Evolutionary conservation across 345 rosid species (phyloP), one percentile per base, ranked within the genome.

Genomic region (Orychophragmus violaceus): DNA sequence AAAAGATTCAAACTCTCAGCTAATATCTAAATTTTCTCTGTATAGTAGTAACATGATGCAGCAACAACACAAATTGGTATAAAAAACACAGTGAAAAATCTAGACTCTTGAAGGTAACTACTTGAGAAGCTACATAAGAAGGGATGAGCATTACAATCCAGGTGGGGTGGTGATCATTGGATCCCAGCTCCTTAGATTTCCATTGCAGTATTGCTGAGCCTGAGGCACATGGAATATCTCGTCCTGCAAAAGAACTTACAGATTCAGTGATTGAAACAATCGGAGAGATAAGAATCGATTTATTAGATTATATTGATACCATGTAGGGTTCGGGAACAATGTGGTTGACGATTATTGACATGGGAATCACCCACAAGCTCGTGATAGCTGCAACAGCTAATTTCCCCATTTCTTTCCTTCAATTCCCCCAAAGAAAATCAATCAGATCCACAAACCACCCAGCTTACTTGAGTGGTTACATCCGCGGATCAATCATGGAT

Each of bases 161-260:
- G 99, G 97, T 28, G 97, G 97, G 21, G 96, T 94, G 46, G 99
- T 94, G 72, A 90, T 94, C 99, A 87, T 94, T 64, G 97, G 99
- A 75, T 94, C 91, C 97, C 99, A 94, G 61, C 88, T 94, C 71
- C 66, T 80, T 64, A 94, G 84, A 76, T 88, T 68, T 3, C 91
- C 93, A 44, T 74, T 79, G 76, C 97, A 90, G 71, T 88, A 94
- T 61, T 82, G 79, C 71, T 87, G 95, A 78, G 85, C 93, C 55
- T 90, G 99, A 66, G 99, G 95, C 22, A 88, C 78, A 48, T 94
- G 99, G 62, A 94, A 90, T 46, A 94, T 90, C 80, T 90, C 99
- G 75, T 90, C 99, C 98, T 93, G 84, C 77, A n/a, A n/a, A 81
- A 35, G 10, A 45, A 51, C 37, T 58, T 54, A 28, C 13, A 46